These are phyloP conservation scores for Thraustochytrium sp. DNA, from an alignment of 352 stramenopile genomes.

Conservation along the genomic window DNA sequence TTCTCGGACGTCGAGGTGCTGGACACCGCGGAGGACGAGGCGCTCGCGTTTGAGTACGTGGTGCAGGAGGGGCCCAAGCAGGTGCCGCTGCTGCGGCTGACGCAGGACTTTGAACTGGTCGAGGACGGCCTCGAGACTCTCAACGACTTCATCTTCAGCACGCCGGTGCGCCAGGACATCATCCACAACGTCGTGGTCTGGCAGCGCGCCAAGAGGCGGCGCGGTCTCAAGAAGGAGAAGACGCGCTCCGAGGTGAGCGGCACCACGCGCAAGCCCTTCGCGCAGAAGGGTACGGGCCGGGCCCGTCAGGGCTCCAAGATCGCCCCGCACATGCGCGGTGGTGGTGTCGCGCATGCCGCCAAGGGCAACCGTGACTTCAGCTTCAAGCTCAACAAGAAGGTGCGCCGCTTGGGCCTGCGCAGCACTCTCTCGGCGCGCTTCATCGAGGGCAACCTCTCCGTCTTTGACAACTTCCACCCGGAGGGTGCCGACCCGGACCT, in stretches of 20 bases:
- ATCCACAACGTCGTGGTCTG: conserved; percentile 64
- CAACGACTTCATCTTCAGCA: conserved; percentile 57
- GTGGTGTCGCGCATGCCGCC: background rate
- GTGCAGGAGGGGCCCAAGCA: background rate
- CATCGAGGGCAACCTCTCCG: conserved; percentile 68
- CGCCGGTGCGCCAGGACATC: conserved; percentile 64
- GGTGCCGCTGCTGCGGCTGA: background rate
- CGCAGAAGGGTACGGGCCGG: conserved; percentile 67
- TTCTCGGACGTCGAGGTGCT: conserved; percentile 3
- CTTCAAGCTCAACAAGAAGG: conserved; percentile 73
- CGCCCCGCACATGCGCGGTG: conserved; percentile 62
- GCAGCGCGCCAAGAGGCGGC: conserved; percentile 54
- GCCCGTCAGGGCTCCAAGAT: conserved; percentile 65
- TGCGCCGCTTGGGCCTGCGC: conserved; percentile 48
- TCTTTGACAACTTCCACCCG: conserved; percentile 60
- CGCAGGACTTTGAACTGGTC: background rate
- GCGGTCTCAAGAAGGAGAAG: conserved; percentile 44
- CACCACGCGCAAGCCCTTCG: conserved; percentile 64
- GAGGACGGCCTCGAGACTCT: background rate
- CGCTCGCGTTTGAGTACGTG: background rate
- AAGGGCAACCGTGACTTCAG: conserved; percentile 76
- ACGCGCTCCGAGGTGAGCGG: conserved; percentile 55
- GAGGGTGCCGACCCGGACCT: conserved; percentile 58
- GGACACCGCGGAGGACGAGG: background rate
- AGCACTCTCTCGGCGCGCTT: conserved; percentile 66